phyloP scores from a whole-genome alignment of 148 eudicot genomes.

The Vaccinium myrtillus region DNA sequence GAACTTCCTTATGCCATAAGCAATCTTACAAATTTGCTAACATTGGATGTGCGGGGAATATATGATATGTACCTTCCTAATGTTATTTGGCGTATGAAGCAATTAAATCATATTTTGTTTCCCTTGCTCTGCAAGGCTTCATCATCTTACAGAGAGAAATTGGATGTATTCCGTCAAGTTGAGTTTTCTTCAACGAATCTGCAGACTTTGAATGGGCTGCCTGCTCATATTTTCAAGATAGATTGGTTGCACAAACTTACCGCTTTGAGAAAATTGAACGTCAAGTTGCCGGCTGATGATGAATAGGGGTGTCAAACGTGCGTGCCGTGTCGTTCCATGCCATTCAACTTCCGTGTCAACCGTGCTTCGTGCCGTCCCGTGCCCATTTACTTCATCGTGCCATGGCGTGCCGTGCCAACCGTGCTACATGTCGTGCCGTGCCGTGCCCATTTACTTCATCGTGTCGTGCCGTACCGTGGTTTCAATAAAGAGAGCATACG shows the following conservation, averaged over 20 bases:
- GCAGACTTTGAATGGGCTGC: neutral
- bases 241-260: neutral
- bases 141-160: neutral
- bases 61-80: neutral
- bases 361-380: no score
- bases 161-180: neutral
- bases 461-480: no score
- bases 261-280: neutral
- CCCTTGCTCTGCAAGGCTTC: neutral
- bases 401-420: no score
- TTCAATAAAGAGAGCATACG: no score
- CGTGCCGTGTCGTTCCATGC: no score
- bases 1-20: neutral
- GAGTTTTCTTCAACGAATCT: constrained; percentile 8
- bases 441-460: no score
- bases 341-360: no score
- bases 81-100: constrained; percentile 10
- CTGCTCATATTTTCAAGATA: neutral
- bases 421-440: no score
- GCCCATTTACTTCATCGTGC: no score
- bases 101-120: constrained; percentile 8
- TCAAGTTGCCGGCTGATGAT: neutral
- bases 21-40: constrained; percentile 6
- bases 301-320: no score
- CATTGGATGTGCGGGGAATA: neutral